Evolutionary conservation across 1,284 basidiomycete species (phyloP).

Genomic region (Lignosus rhinocerotis): DNA sequence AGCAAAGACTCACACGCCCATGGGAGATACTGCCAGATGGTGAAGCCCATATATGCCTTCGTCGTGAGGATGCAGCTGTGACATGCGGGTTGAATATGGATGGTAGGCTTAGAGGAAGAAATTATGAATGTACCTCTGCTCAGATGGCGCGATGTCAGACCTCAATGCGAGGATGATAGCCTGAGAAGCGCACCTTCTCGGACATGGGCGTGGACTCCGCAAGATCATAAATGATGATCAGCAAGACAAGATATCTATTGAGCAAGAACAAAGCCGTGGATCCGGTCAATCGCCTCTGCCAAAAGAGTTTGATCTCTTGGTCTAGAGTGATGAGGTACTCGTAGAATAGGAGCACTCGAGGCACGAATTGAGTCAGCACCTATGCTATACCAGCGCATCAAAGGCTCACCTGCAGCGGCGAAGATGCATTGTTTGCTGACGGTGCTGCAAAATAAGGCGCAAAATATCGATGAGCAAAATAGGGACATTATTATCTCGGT

Average conservation of each 20-base stretch:
- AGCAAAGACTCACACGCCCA: background rate
- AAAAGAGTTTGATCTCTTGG: slow-evolving; percentile 7
- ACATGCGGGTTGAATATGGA: background rate
- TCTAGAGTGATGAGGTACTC: slow-evolving; percentile 11
- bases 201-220: background rate
- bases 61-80: background rate
- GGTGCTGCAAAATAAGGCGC: no score
- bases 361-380: background rate
- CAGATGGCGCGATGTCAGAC: background rate
- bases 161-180: background rate
- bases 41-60: background rate
- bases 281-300: slow-evolving; percentile 9
- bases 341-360: slow-evolving; percentile 11
- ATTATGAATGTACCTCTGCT: background rate
- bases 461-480: no score
- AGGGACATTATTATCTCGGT: no score
- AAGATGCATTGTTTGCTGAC: no score
- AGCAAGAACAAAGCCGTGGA: background rate
- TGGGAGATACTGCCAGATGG: background rate
- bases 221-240: background rate
- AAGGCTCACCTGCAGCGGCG: no score
- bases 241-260: background rate
- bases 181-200: background rate
- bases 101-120: background rate
- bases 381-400: no score